Evolutionary conservation across 2,329 filamentous ascomycete genomes (phyloP), one percentile per base, ranked within the genome.

Genomic region (Paecilomyces fulvus): DNA sequence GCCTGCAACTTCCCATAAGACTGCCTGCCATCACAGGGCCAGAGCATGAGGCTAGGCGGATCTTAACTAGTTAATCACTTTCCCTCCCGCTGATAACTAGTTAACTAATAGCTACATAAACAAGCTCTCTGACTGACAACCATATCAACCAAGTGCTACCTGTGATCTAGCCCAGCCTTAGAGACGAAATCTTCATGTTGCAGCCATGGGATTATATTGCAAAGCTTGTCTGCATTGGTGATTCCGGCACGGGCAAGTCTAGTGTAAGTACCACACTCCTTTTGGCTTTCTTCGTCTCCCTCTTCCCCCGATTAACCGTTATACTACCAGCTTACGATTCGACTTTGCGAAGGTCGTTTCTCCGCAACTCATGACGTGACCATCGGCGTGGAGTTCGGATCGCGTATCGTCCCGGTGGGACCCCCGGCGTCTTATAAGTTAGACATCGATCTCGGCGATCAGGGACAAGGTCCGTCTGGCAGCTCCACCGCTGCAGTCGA

Each of bases 141-240:
- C 17, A 43, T 43, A 43, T 43, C 37, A 43, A 37, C n/a, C 12
- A 37, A 14, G 33, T 12, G 12, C 46, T 12, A 23, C 11, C 3
- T 3, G n/a, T 6, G 7, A 21, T 49, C 23, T 14, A 49, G 8
- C 25, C 20, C 48, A 49, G 20, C 20, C 46, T 14, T 7, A 48
- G 43, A 31, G 43, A 48, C 43, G 3, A 9, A 17, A 49, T 70
- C 68, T 70, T 68, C 67, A 75, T 75, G 73, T 75, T 73, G 70
- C 71, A 73, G 67, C 87, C 90, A 74, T 97, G 92, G 92, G 91
- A 97, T 79, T 97, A 95, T 79, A 99, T 97, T 71, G 92, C 92
- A 74, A 99, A 99, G 77, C 89, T 99, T 67, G 92, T 97, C 70
- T 95, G 90, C 78, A 91, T 99, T 68, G 94, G 94, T 73, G 94